These are phyloP conservation scores for Eucalyptus dawsonii DNA, from an alignment of 345 rosid species.

Conservation along the genomic window DNA sequence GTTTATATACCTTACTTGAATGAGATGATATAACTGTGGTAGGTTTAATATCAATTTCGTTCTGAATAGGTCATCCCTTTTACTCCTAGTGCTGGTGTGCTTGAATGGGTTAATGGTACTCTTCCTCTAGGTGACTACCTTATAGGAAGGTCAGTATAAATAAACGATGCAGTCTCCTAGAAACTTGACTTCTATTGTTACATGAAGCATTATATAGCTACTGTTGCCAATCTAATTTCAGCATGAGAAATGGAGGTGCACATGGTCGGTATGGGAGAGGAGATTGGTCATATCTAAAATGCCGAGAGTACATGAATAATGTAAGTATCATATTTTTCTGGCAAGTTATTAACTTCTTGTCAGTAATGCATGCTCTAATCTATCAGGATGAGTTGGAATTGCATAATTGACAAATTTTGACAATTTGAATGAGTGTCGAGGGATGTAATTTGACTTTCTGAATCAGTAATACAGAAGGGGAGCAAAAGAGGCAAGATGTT, in stretches of 20 bases:
- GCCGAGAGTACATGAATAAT: conserved; percentile 71
- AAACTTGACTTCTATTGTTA: neutral
- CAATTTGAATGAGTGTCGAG: neutral
- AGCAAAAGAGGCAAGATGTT: neutral
- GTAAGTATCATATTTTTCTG: conserved; percentile 26
- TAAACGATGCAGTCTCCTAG: neutral
- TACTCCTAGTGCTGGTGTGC: conserved; percentile 98
- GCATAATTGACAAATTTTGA: neutral
- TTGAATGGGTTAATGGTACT: conserved; percentile 98
- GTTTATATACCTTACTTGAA: neutral
- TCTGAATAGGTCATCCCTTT: conserved; percentile 76
- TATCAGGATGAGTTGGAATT: neutral
- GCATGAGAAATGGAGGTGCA: conserved; percentile 81
- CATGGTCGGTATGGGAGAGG: conserved; percentile 80
- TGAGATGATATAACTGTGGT: neutral
- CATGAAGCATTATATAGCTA: neutral
- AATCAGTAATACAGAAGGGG: neutral
- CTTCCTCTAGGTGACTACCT: conserved; percentile 95
- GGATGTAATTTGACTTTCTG: neutral
- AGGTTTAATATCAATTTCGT: neutral
- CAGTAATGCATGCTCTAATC: neutral
- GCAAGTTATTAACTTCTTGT: neutral
- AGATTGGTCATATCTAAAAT: conserved; percentile 73
- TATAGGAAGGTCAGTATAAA: conserved; percentile 59
- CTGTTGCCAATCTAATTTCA: conserved; percentile 13